A percentile compares a stretch with the other conserved stretches of the same genome.
Conservation (phyloP, 805 yeast genomes). For the Grigorovia yakushimaensis region DNA sequence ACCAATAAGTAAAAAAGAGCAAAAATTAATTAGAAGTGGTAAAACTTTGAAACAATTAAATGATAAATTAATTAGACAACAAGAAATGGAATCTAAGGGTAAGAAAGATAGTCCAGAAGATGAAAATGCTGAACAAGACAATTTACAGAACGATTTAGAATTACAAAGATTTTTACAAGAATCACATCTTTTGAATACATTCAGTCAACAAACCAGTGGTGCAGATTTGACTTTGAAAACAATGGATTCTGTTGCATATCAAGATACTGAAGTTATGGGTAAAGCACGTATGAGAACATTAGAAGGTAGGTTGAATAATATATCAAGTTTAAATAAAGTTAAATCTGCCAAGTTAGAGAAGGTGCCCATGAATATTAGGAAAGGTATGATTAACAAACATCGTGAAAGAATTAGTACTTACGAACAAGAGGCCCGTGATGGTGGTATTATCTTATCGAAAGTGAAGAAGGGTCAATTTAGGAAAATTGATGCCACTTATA, state of each 20-base stretch:
- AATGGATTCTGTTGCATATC: conserved; percentile 32
- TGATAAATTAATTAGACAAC: conserved; percentile 21
- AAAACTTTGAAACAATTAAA: conserved; percentile 36
- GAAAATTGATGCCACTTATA: conserved; percentile 39
- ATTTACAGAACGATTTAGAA: conserved; percentile 61
- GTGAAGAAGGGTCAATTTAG: conserved; percentile 59
- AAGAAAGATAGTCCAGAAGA: conserved; percentile 22
- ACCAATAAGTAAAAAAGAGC: conserved; percentile 38
- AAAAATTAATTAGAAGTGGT: conserved; percentile 48
- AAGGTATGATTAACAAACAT: conserved; percentile 64
- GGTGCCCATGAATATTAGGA: conserved; percentile 83
- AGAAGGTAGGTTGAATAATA: conserved; percentile 43
- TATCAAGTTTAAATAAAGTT: conserved; percentile 36
- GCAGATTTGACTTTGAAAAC: conserved; percentile 59
- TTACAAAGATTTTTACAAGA: conserved; percentile 60
- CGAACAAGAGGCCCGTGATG: conserved; percentile 76
- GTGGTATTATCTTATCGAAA: conserved; percentile 79
- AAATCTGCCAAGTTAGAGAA: conserved; percentile 42
- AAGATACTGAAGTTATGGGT: conserved; percentile 50
- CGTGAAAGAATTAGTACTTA: conserved; percentile 41
- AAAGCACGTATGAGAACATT: conserved; percentile 58
- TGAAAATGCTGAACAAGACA: conserved; percentile 33
- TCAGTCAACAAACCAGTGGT: conserved; percentile 38
- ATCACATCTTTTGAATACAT: conserved; percentile 51
- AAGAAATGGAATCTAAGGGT: conserved; percentile 1